Evolutionary conservation across 2,329 filamentous ascomycete genomes (phyloP).

Genomic region (Fusarium sp.): DNA sequence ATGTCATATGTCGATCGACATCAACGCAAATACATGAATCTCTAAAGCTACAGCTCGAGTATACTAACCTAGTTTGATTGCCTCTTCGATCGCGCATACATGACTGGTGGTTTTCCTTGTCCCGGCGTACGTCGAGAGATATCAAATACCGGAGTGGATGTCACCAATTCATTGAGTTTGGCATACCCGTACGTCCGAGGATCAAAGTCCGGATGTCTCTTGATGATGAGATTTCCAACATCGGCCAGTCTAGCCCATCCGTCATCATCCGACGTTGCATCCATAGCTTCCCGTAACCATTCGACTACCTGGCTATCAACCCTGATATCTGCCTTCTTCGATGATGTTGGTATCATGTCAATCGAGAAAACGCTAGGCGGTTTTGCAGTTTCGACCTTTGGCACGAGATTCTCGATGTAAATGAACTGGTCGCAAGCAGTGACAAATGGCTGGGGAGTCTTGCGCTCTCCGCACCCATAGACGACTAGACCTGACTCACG

Average conservation of each 20-base stretch:
- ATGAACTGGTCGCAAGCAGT: slow-evolving; percentile 55
- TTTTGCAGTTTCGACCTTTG: background rate
- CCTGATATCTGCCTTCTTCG: background rate
- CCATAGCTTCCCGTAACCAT: slow-evolving; percentile 39
- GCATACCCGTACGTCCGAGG: slow-evolving; percentile 48
- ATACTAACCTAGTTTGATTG: too few relatives aligned
- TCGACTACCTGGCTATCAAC: background rate
- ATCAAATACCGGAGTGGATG: slow-evolving; percentile 4
- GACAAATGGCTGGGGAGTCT: slow-evolving; percentile 54
- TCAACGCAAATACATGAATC: too few relatives aligned
- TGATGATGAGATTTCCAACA: slow-evolving; percentile 48
- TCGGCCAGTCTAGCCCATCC: slow-evolving; percentile 51
- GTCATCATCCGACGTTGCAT: slow-evolving; percentile 42
- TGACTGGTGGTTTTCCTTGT: slow-evolving; percentile 6
- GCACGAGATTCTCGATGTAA: slow-evolving; percentile 47
- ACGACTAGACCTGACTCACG: slow-evolving; percentile 42
- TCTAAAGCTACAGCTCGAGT: too few relatives aligned
- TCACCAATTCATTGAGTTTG: slow-evolving; percentile 44
- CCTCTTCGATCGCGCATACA: slow-evolving; percentile 2
- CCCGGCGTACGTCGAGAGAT: slow-evolving; percentile 2
- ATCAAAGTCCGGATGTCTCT: slow-evolving; percentile 53
- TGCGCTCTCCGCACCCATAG: slow-evolving; percentile 55
- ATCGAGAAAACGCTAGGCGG: background rate
- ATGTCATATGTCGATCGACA: too few relatives aligned
- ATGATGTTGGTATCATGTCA: background rate